Evolutionary conservation across 495 filamentous ascomycete species (phyloP), one percentile per base, ranked within the genome.

Genomic region (Aspergillus indologenus): DNA sequence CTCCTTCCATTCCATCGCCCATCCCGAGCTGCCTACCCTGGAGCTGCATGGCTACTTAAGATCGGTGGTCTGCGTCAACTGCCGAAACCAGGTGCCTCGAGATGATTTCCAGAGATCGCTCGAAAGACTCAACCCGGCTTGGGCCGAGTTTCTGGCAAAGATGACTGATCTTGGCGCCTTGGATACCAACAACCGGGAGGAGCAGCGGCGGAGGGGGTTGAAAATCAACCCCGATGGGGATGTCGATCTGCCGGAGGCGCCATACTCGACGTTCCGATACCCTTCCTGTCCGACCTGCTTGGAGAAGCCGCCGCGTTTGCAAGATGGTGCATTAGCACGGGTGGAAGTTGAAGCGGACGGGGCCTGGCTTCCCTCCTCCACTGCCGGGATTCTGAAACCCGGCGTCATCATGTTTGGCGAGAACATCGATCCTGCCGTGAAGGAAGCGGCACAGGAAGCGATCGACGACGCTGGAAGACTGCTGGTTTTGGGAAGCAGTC

Each of bases 341-440:
- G 89, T 96, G 0, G 79, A 89, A 54, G 82, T 91, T 7, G 93
- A 96, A 61, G 56, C 61, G 0, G 92, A 96, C 59, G 93, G 94
- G 0, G 93, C 92, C 3, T 96, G 86, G 89, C 72, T 76, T 53
- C 63, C 81, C 1, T 71, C 73, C 0, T 92, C 88, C 46, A 91
- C 75, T 15, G 89, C 85, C 2, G 92, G 91, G 0, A 83, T 98
- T 17, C 65, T 98, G 45, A 98, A 98, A 68, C 94, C 94, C 4
- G 86, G 87, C 1, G 93, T 98, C 0, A 85, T 88, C 53, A 96
- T 98, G 90, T 98, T 98, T 70, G 94, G 94, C 3, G 94, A 98
- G 72, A 90, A 84, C 54, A 94, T 97, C 29, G 74, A 81, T 3
- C 66, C 69, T 2, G 55, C 66, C 4, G 86, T 91, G 15, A 96